phyloP scores from a whole-genome alignment of 176 grass and related monocot genomes.

The Eleusine indica region DNA sequence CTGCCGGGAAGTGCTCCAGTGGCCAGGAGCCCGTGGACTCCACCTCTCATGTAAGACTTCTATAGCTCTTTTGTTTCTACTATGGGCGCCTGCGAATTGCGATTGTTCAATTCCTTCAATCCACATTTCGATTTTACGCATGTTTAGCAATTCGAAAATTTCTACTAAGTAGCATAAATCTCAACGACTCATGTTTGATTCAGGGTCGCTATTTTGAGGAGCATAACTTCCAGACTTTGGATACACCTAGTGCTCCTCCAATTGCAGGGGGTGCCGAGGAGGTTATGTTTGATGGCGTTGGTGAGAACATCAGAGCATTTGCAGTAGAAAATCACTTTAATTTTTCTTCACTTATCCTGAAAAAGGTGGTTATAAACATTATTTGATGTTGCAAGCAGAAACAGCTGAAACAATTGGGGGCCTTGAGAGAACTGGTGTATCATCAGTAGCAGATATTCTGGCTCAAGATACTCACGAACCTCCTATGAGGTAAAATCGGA shows the following conservation, averaged over 20 bases:
- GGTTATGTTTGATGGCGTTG: constrained; percentile 39
- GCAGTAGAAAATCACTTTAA: background rate
- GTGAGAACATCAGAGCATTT: constrained; percentile 38
- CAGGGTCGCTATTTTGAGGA: constrained; percentile 53
- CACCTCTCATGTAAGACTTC: constrained; percentile 40
- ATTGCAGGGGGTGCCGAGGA: constrained; percentile 57
- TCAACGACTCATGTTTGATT: constrained; percentile 4
- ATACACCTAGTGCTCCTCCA: constrained; percentile 86
- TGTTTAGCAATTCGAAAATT: constrained; percentile 12
- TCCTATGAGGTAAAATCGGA: constrained; percentile 44
- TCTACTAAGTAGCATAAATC: background rate
- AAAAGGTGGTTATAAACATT: constrained; percentile 16
- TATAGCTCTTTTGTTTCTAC: background rate
- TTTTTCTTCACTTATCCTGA: background rate
- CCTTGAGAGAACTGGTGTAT: constrained; percentile 33
- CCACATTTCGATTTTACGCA: background rate
- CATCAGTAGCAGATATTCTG: constrained; percentile 51
- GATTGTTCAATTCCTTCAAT: background rate
- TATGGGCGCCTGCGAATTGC: background rate
- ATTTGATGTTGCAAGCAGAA: constrained; percentile 13
- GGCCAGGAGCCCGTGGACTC: constrained; percentile 29
- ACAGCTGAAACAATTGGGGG: constrained; percentile 36
- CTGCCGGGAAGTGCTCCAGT: constrained; percentile 20
- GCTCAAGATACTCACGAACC: constrained; percentile 50
- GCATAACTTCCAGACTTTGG: constrained; percentile 37